Conservation (phyloP, 352 stramenopile genomes). For the Albugo candida region DNA sequence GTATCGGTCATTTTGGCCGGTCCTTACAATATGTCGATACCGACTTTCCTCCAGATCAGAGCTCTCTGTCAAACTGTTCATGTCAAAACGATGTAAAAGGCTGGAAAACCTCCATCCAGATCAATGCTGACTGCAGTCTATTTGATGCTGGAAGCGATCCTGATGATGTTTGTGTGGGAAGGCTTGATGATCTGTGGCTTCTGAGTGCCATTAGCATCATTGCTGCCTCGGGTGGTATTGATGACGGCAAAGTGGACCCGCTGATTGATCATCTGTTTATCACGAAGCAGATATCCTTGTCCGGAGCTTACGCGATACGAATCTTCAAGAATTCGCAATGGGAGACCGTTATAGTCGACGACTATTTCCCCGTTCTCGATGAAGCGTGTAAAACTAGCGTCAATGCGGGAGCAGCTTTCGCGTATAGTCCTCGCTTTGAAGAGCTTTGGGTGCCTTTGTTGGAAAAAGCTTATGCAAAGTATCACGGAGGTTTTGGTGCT, state of each 20-base stretch:
- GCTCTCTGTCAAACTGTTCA: constrained; percentile 42
- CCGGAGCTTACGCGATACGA: constrained; percentile 79
- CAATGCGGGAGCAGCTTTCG: constrained; percentile 69
- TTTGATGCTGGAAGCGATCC: constrained; percentile 85
- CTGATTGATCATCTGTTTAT: constrained; percentile 83
- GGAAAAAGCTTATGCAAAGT: constrained; percentile 88
- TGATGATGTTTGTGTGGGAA: constrained; percentile 69
- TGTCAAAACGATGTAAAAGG: constrained; percentile 28
- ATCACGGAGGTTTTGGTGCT: constrained; percentile 74
- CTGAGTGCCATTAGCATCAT: constrained; percentile 83
- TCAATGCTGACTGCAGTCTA: constrained; percentile 75
- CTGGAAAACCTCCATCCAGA: constrained; percentile 72
- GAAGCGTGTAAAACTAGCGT: constrained; percentile 21
- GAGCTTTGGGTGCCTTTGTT: constrained; percentile 85
- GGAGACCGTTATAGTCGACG: constrained; percentile 84
- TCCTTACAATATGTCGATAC: constrained; percentile 77
- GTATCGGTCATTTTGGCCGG: constrained; percentile 51
- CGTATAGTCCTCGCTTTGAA: constrained; percentile 72
- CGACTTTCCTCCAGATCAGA: constrained; percentile 71
- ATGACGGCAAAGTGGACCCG: constrained; percentile 74
- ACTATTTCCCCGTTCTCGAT: constrained; percentile 75
- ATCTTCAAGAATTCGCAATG: constrained; percentile 85
- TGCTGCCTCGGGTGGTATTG: constrained; percentile 69
- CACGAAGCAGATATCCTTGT: constrained; percentile 78
- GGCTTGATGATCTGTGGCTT: constrained; percentile 79